A percentile compares a stretch with the other conserved stretches of the same genome.
Evolutionary conservation across 352 stramenopile species (phyloP).

Genomic region (Phytophthora tubulina): DNA sequence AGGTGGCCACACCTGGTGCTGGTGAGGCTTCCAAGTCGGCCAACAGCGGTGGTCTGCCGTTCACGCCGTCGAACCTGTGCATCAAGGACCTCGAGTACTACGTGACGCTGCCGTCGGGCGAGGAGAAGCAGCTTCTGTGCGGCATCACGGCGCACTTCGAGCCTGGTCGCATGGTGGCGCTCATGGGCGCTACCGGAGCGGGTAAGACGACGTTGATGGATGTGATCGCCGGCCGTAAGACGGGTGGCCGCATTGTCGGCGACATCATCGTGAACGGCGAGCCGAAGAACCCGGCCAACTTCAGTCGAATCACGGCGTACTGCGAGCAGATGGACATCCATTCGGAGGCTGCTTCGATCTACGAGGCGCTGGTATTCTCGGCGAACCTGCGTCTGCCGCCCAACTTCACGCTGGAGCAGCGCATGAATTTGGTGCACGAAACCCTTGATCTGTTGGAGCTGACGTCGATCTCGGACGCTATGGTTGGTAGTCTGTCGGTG

Average conservation of each 20-base stretch:
- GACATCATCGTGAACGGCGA: slow-evolving; percentile 92
- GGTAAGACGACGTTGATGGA: slow-evolving; percentile 67
- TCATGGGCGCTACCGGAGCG: slow-evolving; percentile 71
- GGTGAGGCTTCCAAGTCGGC: neutral
- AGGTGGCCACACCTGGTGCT: slow-evolving; percentile 35
- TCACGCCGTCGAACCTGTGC: slow-evolving; percentile 53
- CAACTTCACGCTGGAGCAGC: slow-evolving; percentile 44
- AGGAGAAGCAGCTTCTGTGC: slow-evolving; percentile 54
- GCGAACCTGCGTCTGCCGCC: slow-evolving; percentile 84
- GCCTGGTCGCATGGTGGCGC: slow-evolving; percentile 70
- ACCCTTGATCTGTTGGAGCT: slow-evolving; percentile 69
- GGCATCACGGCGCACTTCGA: slow-evolving; percentile 63
- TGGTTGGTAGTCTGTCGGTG: slow-evolving; percentile 65
- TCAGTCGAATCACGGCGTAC: slow-evolving; percentile 91
- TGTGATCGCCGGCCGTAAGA: slow-evolving; percentile 80
- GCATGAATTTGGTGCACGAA: slow-evolving; percentile 57
- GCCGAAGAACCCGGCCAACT: slow-evolving; percentile 77
- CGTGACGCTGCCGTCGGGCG: slow-evolving; percentile 60
- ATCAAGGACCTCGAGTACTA: slow-evolving; percentile 61
- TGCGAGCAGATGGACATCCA: slow-evolving; percentile 94
- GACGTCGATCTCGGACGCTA: slow-evolving; percentile 9
- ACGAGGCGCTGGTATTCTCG: slow-evolving; percentile 93
- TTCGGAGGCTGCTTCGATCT: slow-evolving; percentile 81
- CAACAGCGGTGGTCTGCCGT: slow-evolving; percentile 42
- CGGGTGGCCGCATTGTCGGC: slow-evolving; percentile 76